Percentiles rank a stretch among this genome's conserved stretches.
Evolutionary conservation across 2,329 filamentous ascomycete genomes (phyloP).

Genomic region (Ascochyta fabae): DNA sequence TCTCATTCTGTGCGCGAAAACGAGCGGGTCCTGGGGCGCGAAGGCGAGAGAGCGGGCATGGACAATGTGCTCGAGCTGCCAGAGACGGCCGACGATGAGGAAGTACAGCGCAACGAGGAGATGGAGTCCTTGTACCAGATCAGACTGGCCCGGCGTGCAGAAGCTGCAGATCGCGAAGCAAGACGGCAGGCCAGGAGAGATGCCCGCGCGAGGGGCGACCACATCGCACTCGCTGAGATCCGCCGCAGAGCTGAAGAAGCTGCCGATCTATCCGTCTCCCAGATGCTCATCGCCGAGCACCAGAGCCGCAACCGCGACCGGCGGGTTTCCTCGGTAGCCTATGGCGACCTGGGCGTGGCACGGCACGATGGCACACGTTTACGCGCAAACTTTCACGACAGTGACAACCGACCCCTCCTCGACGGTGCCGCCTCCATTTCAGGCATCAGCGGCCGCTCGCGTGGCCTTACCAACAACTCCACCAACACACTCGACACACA

Average conservation of each 20-base stretch:
- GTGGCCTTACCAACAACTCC: slow-evolving; percentile 32
- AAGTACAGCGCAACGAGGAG: slow-evolving; percentile 79
- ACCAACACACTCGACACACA: slow-evolving; percentile 43
- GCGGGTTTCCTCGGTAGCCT: slow-evolving; percentile 76
- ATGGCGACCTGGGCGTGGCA: slow-evolving; percentile 77
- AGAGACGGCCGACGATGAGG: slow-evolving; percentile 78
- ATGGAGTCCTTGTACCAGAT: slow-evolving; percentile 96
- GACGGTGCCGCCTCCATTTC: slow-evolving; percentile 73
- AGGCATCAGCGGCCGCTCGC: slow-evolving; percentile 35
- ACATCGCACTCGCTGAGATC: slow-evolving; percentile 67
- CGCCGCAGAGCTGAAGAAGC: slow-evolving; percentile 58
- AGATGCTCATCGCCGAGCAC: slow-evolving; percentile 63
- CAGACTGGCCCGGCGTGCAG: slow-evolving; percentile 74
- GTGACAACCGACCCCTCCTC: slow-evolving; percentile 73
- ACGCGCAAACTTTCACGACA: slow-evolving; percentile 75
- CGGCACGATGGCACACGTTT: slow-evolving; percentile 78
- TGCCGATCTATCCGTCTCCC: slow-evolving; percentile 49
- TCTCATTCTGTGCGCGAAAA: slow-evolving; percentile 72
- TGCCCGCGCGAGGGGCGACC: slow-evolving; percentile 74
- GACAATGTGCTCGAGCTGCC: slow-evolving; percentile 89
- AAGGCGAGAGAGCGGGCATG: slow-evolving; percentile 90
- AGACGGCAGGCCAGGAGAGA: slow-evolving; percentile 72
- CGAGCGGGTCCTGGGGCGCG: slow-evolving; percentile 83
- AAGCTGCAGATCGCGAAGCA: slow-evolving; percentile 78
- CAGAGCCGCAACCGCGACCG: slow-evolving; percentile 68